A percentile compares a stretch with the other conserved stretches of the same genome.
These are phyloP conservation scores for Wallacemonas rigidus DNA, from an alignment of 208 protist species.

Conservation along the genomic window DNA sequence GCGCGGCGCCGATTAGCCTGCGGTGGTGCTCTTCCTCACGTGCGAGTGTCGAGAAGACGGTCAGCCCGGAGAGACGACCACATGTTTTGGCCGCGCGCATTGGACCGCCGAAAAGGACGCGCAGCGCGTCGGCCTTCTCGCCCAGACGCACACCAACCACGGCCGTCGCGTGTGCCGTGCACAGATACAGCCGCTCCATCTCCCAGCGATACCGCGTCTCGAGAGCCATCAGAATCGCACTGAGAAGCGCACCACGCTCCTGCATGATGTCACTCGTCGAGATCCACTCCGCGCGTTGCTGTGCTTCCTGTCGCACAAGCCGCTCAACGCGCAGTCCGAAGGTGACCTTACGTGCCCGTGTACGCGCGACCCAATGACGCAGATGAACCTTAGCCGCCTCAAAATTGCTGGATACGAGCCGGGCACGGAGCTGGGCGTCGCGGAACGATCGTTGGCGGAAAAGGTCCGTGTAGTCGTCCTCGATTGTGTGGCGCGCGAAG, in stretches of 20 bases:
- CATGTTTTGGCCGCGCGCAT: constrained; percentile 52
- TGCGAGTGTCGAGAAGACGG: constrained; percentile 45
- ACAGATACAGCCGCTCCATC: constrained; percentile 39
- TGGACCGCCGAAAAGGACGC: constrained; percentile 44
- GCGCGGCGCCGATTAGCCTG: background rate
- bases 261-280: constrained; percentile 21
- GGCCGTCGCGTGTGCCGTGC: constrained; percentile 34
- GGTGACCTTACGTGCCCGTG: constrained; percentile 30
- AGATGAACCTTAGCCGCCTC: constrained; percentile 7
- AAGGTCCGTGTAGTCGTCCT: constrained; percentile 25
- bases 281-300: constrained; percentile 39
- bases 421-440: constrained; percentile 30
- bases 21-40: constrained; percentile 25
- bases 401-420: constrained; percentile 12
- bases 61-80: constrained; percentile 40
- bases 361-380: constrained; percentile 34
- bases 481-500: constrained; percentile 31
- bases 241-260: constrained; percentile 23
- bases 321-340: constrained; percentile 8
- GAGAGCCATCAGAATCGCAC: constrained; percentile 18
- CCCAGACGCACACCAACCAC: constrained; percentile 35
- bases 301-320: constrained; percentile 25
- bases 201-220: constrained; percentile 43
- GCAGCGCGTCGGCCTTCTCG: constrained; percentile 48
- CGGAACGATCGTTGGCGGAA: constrained; percentile 23